These are phyloP conservation scores for Epichloe elymi DNA, from an alignment of 2,329 filamentous ascomycete genomes.

Conservation along the genomic window DNA sequence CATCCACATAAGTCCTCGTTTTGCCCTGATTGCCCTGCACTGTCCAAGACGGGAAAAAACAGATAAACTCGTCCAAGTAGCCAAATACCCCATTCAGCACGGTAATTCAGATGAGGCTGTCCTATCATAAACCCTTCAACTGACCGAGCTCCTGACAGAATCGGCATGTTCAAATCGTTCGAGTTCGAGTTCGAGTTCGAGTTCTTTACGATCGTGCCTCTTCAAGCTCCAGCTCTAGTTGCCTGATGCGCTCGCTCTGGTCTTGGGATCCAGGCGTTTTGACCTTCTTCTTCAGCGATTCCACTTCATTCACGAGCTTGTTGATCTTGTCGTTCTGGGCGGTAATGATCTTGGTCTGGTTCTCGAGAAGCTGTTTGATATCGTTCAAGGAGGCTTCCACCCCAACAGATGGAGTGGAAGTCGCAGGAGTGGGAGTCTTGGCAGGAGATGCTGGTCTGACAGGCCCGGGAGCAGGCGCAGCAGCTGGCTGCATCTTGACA, in stretches of 20 bases:
- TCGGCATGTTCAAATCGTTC: too few relatives aligned
- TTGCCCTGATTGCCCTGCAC: not conserved
- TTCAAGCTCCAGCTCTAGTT: conserved; percentile 55
- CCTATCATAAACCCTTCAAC: not conserved
- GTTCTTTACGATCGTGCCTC: conserved; percentile 40
- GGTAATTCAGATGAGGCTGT: not conserved
- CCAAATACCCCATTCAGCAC: not conserved
- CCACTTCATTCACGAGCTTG: conserved; percentile 58
- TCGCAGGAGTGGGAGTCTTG: conserved; percentile 14
- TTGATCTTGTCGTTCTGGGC: conserved; percentile 67
- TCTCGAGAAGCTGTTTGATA: conserved; percentile 65
- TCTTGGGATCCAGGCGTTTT: conserved; percentile 37
- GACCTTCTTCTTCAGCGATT: conserved; percentile 67
- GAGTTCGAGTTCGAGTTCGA: too few relatives aligned
- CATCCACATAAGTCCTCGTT: too few relatives aligned
- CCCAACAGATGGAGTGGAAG: conserved; percentile 20
- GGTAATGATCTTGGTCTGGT: conserved; percentile 64
- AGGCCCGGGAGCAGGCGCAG: conserved; percentile 9
- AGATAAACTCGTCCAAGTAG: not conserved
- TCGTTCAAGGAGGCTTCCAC: conserved; percentile 57
- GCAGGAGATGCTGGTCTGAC: conserved; percentile 21
- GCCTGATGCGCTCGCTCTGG: conserved; percentile 54
- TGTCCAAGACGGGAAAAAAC: not conserved
- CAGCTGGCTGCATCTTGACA: conserved; percentile 13
- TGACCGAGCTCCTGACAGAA: too few relatives aligned